A percentile compares a stretch with the other conserved stretches of the same genome.
These are phyloP conservation scores for Diplodia corticola DNA, from an alignment of 2,329 filamentous ascomycete genomes.

Conservation along the genomic window DNA sequence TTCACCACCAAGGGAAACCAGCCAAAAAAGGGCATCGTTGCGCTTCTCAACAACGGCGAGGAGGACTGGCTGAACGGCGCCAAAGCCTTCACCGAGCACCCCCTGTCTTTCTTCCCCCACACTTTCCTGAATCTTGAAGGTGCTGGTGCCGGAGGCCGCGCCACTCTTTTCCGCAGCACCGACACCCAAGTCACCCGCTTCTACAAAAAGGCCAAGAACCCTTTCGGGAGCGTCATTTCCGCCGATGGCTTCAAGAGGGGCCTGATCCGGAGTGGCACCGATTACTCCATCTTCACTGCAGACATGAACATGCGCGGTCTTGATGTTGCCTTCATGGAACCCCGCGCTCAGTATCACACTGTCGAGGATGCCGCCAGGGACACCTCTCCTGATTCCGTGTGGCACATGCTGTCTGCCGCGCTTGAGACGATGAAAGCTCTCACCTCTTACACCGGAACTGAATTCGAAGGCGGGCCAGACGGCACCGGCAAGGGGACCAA, in stretches of 20 bases:
- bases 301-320: slow-evolving; percentile 80
- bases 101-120: slow-evolving; percentile 75
- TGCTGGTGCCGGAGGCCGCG: slow-evolving; percentile 85
- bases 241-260: slow-evolving; percentile 81
- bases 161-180: slow-evolving; percentile 82
- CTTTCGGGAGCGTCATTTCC: slow-evolving; percentile 80
- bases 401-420: slow-evolving; percentile 92
- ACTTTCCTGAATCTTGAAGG: slow-evolving; percentile 95
- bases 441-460: slow-evolving; percentile 65
- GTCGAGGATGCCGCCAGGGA: slow-evolving; percentile 82
- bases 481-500: slow-evolving; percentile 65
- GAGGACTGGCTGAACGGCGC: slow-evolving; percentile 91
- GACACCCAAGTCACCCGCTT: slow-evolving; percentile 82
- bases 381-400: slow-evolving; percentile 69
- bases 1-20: slow-evolving; percentile 72
- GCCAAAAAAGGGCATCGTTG: slow-evolving; percentile 77
- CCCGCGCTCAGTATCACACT: slow-evolving; percentile 86
- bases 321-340: slow-evolving; percentile 88
- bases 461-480: slow-evolving; percentile 65
- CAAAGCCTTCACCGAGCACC: slow-evolving; percentile 78
- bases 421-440: slow-evolving; percentile 72
- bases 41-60: slow-evolving; percentile 92
- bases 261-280: slow-evolving; percentile 80
- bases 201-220: slow-evolving; percentile 70
- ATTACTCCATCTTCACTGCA: slow-evolving; percentile 80